Conservation (phyloP, 495 filamentous ascomycete genomes). For the Penicillium simplicissimum region DNA sequence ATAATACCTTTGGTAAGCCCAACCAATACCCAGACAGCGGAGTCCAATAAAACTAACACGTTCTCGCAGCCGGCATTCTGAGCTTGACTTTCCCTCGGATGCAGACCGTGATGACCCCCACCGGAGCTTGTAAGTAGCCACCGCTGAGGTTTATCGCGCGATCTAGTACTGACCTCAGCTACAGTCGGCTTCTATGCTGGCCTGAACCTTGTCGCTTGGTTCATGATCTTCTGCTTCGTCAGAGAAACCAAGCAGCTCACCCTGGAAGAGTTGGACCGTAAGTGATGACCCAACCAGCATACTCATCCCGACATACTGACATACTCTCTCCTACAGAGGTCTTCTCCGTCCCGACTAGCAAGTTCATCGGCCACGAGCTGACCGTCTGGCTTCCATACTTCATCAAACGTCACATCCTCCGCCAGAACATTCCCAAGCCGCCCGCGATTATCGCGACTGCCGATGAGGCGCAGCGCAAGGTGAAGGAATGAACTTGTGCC, state of each 20-base stretch:
- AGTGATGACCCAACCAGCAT: constrained; percentile 3
- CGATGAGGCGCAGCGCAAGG: constrained; percentile 12
- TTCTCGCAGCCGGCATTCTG: constrained; percentile 38
- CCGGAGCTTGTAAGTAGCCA: constrained; percentile 45
- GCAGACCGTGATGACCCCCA: constrained; percentile 45
- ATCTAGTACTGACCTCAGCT: neutral
- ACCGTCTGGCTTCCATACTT: constrained; percentile 46
- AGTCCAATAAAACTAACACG: constrained; percentile 6
- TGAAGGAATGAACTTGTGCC: neutral
- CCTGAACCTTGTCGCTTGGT: constrained; percentile 50
- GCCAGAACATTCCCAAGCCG: constrained; percentile 40
- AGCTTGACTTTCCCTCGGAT: constrained; percentile 54
- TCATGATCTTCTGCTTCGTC: constrained; percentile 53
- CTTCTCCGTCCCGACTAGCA: constrained; percentile 49
- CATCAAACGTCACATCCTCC: constrained; percentile 44
- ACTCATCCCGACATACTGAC: constrained; percentile 17
- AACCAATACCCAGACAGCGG: neutral
- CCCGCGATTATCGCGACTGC: constrained; percentile 36
- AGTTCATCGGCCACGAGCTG: constrained; percentile 40
- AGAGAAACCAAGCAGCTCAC: constrained; percentile 51
- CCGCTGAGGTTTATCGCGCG: neutral
- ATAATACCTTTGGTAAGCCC: constrained; percentile 44
- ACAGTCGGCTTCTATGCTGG: constrained; percentile 53
- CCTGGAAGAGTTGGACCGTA: constrained; percentile 41
- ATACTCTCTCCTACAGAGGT: constrained; percentile 28